Conservation (phyloP, 495 filamentous ascomycete species). For the Cladorrhinum samala region DNA sequence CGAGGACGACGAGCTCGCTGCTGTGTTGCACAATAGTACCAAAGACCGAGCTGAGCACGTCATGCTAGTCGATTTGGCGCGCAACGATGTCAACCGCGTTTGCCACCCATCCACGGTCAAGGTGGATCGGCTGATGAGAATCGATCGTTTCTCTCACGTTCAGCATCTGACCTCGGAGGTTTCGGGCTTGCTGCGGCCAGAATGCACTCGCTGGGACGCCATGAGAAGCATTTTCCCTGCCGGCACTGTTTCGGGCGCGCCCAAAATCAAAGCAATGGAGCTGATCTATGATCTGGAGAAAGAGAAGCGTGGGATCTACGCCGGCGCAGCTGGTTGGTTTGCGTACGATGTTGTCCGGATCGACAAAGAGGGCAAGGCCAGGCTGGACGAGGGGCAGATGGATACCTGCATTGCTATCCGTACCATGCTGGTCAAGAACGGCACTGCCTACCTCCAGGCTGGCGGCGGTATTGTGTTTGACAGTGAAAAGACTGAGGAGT, state of each 20-base stretch:
- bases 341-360: conserved; percentile 55
- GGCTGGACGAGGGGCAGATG: conserved; percentile 70
- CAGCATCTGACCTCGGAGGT: conserved; percentile 96
- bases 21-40: conserved; percentile 67
- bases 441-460: conserved; percentile 86
- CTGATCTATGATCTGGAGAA: conserved; percentile 89
- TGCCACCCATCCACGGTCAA: conserved; percentile 84
- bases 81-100: conserved; percentile 94
- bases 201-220: conserved; percentile 88
- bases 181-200: conserved; percentile 73
- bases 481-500: conserved; percentile 89
- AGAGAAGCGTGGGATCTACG: conserved; percentile 93
- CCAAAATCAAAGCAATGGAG: conserved; percentile 95
- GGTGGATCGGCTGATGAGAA: conserved; percentile 90
- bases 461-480: conserved; percentile 98
- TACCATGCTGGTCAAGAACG: conserved; percentile 92
- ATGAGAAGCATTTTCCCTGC: conserved; percentile 95
- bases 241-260: conserved; percentile 87
- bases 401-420: conserved; percentile 97
- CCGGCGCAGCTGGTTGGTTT: conserved; percentile 94
- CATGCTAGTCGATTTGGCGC: conserved; percentile 96
- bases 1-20: conserved; percentile 74
- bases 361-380: conserved; percentile 28
- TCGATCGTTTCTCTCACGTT: conserved; percentile 92
- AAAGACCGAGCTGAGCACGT: conserved; percentile 98